A percentile compares a stretch with the other conserved stretches of the same genome.
Evolutionary conservation across 2,329 filamentous ascomycete genomes (phyloP).

Genomic region (Pseudogymnoascus sp.): DNA sequence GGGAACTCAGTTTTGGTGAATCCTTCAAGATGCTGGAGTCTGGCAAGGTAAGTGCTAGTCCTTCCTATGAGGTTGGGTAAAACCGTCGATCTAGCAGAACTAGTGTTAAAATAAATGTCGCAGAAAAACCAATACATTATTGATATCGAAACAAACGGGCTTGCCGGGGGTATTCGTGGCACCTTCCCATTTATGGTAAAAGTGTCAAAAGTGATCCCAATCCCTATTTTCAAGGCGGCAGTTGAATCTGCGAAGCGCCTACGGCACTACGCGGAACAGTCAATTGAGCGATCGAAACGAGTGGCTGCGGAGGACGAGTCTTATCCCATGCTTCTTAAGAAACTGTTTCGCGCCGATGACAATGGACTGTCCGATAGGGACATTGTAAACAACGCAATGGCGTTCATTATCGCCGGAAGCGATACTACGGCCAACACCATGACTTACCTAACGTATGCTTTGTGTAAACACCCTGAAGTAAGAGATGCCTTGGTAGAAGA

Average conservation of each 20-base stretch:
- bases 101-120: not conserved
- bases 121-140: not conserved
- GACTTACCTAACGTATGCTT: not conserved
- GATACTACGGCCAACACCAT: not conserved
- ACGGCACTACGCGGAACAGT: not conserved
- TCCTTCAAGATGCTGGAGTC: constrained; percentile 45
- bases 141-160: not conserved
- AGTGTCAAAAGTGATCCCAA: not conserved
- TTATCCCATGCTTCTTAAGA: not conserved
- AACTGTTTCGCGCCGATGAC: not conserved
- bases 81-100: not conserved
- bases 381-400: not conserved
- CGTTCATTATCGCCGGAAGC: not conserved
- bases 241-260: not conserved
- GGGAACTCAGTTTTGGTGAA: constrained; percentile 47
- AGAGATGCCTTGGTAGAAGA: constrained; percentile 18
- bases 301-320: not conserved
- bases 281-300: not conserved
- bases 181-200: not conserved
- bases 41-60: constrained; percentile 34
- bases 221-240: not conserved
- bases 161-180: not conserved
- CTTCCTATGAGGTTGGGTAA: not conserved
- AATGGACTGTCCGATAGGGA: not conserved
- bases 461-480: constrained; percentile 10